Percentiles rank a stretch among this genome's conserved stretches.
Evolutionary conservation across 306 rosid genomes (phyloP).

Genomic region (Astragalus glycyphyllos): DNA sequence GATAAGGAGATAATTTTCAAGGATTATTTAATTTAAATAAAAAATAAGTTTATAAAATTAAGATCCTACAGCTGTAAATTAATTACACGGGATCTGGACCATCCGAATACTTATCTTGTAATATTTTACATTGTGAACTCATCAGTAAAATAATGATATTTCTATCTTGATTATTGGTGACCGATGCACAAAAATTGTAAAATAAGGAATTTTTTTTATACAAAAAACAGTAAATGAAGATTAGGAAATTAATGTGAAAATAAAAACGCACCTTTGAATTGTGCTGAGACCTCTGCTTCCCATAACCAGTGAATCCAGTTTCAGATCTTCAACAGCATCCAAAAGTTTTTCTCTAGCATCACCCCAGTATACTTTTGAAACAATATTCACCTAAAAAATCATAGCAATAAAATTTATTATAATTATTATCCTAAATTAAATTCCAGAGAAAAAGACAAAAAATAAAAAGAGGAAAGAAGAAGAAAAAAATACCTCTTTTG

Average conservation of each 20-base stretch:
- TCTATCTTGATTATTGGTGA: background rate
- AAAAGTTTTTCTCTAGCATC: constrained; percentile 95
- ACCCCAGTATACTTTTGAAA: constrained; percentile 89
- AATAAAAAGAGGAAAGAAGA: too few relatives aligned
- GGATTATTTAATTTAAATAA: too few relatives aligned
- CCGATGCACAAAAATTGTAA: background rate
- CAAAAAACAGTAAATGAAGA: background rate
- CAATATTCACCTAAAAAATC: constrained; percentile 57
- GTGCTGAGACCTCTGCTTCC: constrained; percentile 97
- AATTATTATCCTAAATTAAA: background rate
- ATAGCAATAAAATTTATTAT: background rate
- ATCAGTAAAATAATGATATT: too few relatives aligned
- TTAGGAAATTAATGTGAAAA: background rate
- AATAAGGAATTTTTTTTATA: background rate
- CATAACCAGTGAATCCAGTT: constrained; percentile 82
- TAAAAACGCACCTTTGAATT: constrained; percentile 59
- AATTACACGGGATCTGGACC: too few relatives aligned
- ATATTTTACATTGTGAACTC: too few relatives aligned
- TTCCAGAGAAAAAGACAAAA: background rate
- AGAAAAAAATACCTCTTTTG: constrained; percentile 66
- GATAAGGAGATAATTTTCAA: too few relatives aligned
- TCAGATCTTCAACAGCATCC: constrained; percentile 80
- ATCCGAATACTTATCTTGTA: too few relatives aligned
- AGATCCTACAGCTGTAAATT: too few relatives aligned
- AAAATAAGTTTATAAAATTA: too few relatives aligned